These are phyloP conservation scores for Malassezia caprae DNA, from an alignment of 1,284 basidiomycete species.

Conservation along the genomic window DNA sequence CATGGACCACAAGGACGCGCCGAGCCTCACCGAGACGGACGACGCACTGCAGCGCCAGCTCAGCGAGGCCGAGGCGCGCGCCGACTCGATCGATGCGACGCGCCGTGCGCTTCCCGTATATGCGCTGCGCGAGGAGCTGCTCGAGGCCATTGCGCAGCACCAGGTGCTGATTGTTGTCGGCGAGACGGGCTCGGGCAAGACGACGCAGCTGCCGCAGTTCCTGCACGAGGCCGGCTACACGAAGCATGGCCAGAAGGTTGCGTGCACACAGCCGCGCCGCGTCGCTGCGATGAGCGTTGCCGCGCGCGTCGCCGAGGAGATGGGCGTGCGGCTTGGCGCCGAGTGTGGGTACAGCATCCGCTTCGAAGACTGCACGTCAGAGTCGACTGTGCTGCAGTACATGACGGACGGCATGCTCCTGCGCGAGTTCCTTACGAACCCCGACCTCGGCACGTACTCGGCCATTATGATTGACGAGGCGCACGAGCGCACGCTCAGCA, in stretches of 20 bases:
- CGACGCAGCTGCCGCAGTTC: slow-evolving; percentile 95
- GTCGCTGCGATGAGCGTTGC: slow-evolving; percentile 99
- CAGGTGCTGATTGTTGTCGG: slow-evolving; percentile 56
- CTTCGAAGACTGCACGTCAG: slow-evolving; percentile 97
- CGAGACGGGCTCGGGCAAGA: slow-evolving; percentile 78
- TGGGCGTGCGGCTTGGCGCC: slow-evolving; percentile 88
- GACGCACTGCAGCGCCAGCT: slow-evolving; percentile 76
- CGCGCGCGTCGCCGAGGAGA: slow-evolving; percentile 94
- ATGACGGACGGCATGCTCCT: slow-evolving; percentile 49
- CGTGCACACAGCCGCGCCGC: slow-evolving; percentile 94
- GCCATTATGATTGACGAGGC: slow-evolving; percentile 47
- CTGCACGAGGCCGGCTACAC: slow-evolving; percentile 95
- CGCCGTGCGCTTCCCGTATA: slow-evolving; percentile 43
- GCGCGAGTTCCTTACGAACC: slow-evolving; percentile 45
- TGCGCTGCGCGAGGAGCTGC: slow-evolving; percentile 37
- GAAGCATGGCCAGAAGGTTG: slow-evolving; percentile 70
- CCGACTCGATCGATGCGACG: slow-evolving; percentile 47
- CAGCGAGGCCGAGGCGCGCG: slow-evolving; percentile 66
- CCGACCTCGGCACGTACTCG: slow-evolving; percentile 39
- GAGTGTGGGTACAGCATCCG: slow-evolving; percentile 93
- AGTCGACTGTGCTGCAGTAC: slow-evolving; percentile 54
- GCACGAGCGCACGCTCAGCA: slow-evolving; percentile 45
- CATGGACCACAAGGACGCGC: slow-evolving; percentile 57
- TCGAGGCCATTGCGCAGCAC: slow-evolving; percentile 77
- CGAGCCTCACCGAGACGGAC: slow-evolving; percentile 54